Conservation (phyloP, 108 stramenopile genomes). For the Mediolabrus comicus region DNA sequence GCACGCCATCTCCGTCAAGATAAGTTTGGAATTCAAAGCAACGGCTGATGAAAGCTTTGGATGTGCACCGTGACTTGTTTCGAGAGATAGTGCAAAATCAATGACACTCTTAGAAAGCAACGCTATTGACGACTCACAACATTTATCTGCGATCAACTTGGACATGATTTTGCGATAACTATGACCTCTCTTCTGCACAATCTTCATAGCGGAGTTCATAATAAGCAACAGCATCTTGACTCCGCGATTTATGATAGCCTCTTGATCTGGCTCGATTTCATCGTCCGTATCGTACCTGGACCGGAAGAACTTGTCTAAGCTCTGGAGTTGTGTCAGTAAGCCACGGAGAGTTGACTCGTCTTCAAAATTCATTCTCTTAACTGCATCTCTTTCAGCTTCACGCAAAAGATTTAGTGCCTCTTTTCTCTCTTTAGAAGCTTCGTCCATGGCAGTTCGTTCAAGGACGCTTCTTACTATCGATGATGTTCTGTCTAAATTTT, state of each 20-base stretch:
- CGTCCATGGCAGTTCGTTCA: constrained; percentile 49
- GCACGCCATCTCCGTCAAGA: constrained; percentile 37
- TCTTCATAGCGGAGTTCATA: constrained; percentile 9
- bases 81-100: constrained; percentile 16
- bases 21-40: constrained; percentile 24
- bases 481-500: constrained; percentile 10
- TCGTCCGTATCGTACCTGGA: constrained; percentile 12
- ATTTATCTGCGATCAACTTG: constrained; percentile 13
- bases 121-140: constrained; percentile 29
- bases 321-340: constrained; percentile 29
- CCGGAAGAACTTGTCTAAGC: constrained; percentile 22
- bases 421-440: constrained; percentile 24
- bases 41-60: constrained; percentile 12
- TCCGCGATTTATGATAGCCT: constrained; percentile 9
- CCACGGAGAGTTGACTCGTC: constrained; percentile 58
- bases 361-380: constrained; percentile 30
- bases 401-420: constrained; percentile 40
- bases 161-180: constrained; percentile 21
- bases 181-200: constrained; percentile 13
- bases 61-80: constrained; percentile 13
- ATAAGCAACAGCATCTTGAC: constrained; percentile 24
- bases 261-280: constrained; percentile 20
- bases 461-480: constrained; percentile 37
- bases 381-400: constrained; percentile 31
- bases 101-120: constrained; percentile 31